Evolutionary conservation across 2,329 filamentous ascomycete genomes (phyloP).

Genomic region (Xylaria sp.): DNA sequence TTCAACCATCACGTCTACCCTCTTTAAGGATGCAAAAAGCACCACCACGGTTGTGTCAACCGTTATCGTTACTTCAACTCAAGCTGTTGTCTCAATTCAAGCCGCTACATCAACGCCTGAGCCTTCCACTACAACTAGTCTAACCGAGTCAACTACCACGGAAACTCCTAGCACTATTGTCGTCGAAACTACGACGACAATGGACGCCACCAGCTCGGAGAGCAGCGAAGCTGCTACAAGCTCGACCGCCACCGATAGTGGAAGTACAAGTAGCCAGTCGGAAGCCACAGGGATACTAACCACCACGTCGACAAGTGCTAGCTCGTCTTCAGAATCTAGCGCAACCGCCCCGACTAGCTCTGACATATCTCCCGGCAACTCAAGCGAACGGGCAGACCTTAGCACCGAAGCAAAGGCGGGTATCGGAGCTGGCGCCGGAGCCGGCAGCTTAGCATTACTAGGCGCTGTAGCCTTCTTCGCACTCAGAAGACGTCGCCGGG

Average conservation of each 20-base stretch:
- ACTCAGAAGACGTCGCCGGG: constrained; percentile 6
- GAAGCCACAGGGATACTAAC: neutral
- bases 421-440: constrained; percentile 7
- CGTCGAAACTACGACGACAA: neutral
- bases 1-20: constrained; percentile 4
- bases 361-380: neutral
- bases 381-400: neutral
- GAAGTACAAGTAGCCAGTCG: neutral
- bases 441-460: constrained; percentile 1
- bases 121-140: neutral
- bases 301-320: neutral
- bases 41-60: constrained; percentile 10
- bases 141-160: neutral
- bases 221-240: neutral
- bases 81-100: no score
- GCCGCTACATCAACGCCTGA: neutral
- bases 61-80: neutral
- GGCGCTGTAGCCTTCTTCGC: constrained; percentile 2
- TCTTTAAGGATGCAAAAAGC: constrained; percentile 8
- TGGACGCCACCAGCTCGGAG: neutral
- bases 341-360: neutral
- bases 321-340: neutral
- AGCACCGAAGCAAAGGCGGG: constrained; percentile 10
- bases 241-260: neutral
- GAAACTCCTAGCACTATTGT: neutral